Evolutionary conservation across 2,329 filamentous ascomycete species (phyloP), one percentile per base, ranked within the genome.

Genomic region (Aspergillus ustus): DNA sequence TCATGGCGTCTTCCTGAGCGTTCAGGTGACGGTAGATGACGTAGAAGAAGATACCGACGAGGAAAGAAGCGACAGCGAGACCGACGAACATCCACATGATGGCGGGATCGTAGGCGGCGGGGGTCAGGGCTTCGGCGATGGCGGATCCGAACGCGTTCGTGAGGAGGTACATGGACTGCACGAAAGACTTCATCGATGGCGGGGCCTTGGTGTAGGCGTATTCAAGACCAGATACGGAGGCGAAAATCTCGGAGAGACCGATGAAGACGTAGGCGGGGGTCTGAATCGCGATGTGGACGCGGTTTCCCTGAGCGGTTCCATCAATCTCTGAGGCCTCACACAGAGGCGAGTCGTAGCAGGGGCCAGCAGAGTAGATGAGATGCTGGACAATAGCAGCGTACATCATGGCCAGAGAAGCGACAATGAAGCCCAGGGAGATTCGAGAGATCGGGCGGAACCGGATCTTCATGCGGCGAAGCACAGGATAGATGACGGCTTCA

Each of bases 201-300:
- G 89, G 89, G 0, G 89, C 89, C 75, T 91, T 91, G 70, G 88
- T 90, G 76, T 88, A 91, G 19, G 88, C 89, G 67, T 91, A 91
- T 73, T 92, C 89, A 11, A 90, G 83, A 63, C 86, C 86, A 1
- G 89, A 90, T 63, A 91, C 87, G 11, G 85, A 88, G 51, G 87
- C 86, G 60, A 87, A 80, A 61, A 84, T 83, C 71, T 90, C 87
- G 2, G 84, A 79, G 15, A 81, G 57, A 72, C 78, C 78, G 59
- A 81, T 80, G 62, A 81, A 71, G 48, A 81, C 64, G 66, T 82
- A 80, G 34, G 78, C 78, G 2, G 79, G 79, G 5, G 78, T 77
- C 62, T 81, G 78, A 31, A 82, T 76, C 55, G 75, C 78, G 50
- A 81, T 79, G 71, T 81, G 78, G 29, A 81, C 66, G 22, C 73